Evolutionary conservation across 1,139 yeast species (phyloP), one percentile per base, ranked within the genome.

Genomic region (Blastobotrys illinoisensis): DNA sequence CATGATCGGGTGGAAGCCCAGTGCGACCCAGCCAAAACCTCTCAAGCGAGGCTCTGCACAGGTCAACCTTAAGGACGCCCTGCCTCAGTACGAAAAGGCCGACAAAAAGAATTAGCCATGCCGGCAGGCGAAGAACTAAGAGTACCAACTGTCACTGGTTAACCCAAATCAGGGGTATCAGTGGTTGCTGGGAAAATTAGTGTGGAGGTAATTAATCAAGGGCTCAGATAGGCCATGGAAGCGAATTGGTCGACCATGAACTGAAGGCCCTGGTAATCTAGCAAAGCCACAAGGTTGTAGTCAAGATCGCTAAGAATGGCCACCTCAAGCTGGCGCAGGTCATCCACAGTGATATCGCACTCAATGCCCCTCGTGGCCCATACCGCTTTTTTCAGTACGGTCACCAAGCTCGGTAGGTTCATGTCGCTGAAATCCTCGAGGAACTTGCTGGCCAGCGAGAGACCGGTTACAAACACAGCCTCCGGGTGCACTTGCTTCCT

Each of bases 1-100:
- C 67, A 84, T 88, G 88, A 86, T 88, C 67, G 96, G 96, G 1
- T 88, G 96, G 96, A 88, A 87, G 69, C 84, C 85, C 62, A 79
- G 88, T 56, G 79, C 77, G 5, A 67, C 70, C 53, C 89, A 87
- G 65, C 90, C 90, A 2, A 75, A 84, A 64, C 95, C 96, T 0
- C 75, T 86, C 60, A 78, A 79, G 54, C 74, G 95, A 59, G 96
- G 96, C 1, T 66, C 85, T 14, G 95, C 85, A 1, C 80, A 83
- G 64, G 75, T 86, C 40, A 82, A 76, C 60, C 73, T 88, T 66
- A 85, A 85, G 67, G 90, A 86, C 59, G 81, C 81, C 2, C 69
- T 85, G 16, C 54, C 54, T 9, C 36, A 32, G 14, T 47, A 47
- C 23, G 54, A 51, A 21, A 47, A 46, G 23, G 18, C 24, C 18